Evolutionary conservation across 2,329 filamentous ascomycete species (phyloP).

Genomic region (Aspergillus costaricaensis): DNA sequence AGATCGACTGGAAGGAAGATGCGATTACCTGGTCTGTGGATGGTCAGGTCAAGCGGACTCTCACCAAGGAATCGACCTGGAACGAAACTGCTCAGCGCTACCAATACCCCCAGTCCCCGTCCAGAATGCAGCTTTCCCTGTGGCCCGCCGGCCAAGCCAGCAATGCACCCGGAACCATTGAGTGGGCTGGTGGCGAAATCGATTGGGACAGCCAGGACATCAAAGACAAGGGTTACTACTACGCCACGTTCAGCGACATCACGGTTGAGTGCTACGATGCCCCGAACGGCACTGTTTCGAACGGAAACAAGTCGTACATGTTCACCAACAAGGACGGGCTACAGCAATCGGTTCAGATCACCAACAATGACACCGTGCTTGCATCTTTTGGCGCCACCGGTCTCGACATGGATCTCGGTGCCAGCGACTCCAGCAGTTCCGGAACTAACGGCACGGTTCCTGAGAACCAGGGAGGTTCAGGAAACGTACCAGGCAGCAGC

Average conservation of each 20-base stretch:
- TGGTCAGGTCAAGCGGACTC: slow-evolving; percentile 71
- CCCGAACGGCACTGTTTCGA: slow-evolving; percentile 66
- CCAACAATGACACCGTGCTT: slow-evolving; percentile 72
- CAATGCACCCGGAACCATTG: slow-evolving; percentile 81
- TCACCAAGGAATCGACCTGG: slow-evolving; percentile 74
- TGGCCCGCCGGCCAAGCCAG: slow-evolving; percentile 85
- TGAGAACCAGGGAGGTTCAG: slow-evolving; percentile 35
- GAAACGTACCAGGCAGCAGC: slow-evolving; percentile 26
- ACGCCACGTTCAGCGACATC: slow-evolving; percentile 74
- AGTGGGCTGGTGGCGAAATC: slow-evolving; percentile 89
- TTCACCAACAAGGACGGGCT: slow-evolving; percentile 67
- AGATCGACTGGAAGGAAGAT: slow-evolving; percentile 90
- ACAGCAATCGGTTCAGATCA: slow-evolving; percentile 76
- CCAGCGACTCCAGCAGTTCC: slow-evolving; percentile 16
- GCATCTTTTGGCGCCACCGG: slow-evolving; percentile 81
- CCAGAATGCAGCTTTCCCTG: slow-evolving; percentile 88
- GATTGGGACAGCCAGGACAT: slow-evolving; percentile 84
- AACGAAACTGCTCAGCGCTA: slow-evolving; percentile 80
- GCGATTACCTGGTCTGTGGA: slow-evolving; percentile 84
- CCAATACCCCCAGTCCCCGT: slow-evolving; percentile 86
- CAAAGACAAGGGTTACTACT: slow-evolving; percentile 83
- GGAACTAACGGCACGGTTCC: slow-evolving; percentile 33
- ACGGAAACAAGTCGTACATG: slow-evolving; percentile 68
- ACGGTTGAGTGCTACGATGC: slow-evolving; percentile 85
- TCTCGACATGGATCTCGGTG: slow-evolving; percentile 60